phyloP scores from a whole-genome alignment of 1,284 basidiomycete species.

The Malassezia cuniculi region DNA sequence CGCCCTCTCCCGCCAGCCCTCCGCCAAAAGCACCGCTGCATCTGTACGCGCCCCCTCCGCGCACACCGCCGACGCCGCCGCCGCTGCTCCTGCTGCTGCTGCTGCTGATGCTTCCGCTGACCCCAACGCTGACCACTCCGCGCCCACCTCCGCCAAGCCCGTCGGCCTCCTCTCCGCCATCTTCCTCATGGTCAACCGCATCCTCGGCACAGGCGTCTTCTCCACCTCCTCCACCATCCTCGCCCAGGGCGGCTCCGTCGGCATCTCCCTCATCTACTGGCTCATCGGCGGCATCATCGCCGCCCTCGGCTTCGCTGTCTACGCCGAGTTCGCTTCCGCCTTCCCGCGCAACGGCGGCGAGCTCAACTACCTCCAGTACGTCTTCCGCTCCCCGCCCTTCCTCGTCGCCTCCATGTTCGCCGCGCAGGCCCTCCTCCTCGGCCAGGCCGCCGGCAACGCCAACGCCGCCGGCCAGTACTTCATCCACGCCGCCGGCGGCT shows the following conservation, averaged over 20 bases:
- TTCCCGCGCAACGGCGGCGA: constrained; percentile 60
- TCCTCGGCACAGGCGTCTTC: constrained; percentile 68
- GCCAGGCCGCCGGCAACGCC: constrained; percentile 53
- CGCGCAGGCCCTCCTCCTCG: constrained; percentile 54
- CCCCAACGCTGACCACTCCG: too few relatives aligned
- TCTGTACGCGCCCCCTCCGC: too few relatives aligned
- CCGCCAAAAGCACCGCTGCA: too few relatives aligned
- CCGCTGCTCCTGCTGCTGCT: too few relatives aligned
- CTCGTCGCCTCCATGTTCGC: constrained; percentile 55
- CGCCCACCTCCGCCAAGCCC: too few relatives aligned
- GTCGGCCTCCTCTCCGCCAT: constrained; percentile 51
- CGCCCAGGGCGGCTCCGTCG: constrained; percentile 55
- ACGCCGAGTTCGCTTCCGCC: constrained; percentile 60
- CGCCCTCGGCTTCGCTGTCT: constrained; percentile 55
- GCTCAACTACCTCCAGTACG: constrained; percentile 61
- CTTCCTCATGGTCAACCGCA: constrained; percentile 61
- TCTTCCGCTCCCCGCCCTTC: constrained; percentile 56
- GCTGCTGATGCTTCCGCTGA: too few relatives aligned
- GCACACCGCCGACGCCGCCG: too few relatives aligned
- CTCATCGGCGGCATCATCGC: constrained; percentile 53
- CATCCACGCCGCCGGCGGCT: constrained; percentile 50
- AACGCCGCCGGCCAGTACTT: constrained; percentile 52
- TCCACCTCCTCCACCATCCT: constrained; percentile 61
- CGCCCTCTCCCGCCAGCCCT: too few relatives aligned
- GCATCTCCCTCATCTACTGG: constrained; percentile 53